A percentile compares a stretch with the other conserved stretches of the same genome.
Conservation (phyloP, 2,329 filamentous ascomycete species). For the Aspergillus sp. region DNA sequence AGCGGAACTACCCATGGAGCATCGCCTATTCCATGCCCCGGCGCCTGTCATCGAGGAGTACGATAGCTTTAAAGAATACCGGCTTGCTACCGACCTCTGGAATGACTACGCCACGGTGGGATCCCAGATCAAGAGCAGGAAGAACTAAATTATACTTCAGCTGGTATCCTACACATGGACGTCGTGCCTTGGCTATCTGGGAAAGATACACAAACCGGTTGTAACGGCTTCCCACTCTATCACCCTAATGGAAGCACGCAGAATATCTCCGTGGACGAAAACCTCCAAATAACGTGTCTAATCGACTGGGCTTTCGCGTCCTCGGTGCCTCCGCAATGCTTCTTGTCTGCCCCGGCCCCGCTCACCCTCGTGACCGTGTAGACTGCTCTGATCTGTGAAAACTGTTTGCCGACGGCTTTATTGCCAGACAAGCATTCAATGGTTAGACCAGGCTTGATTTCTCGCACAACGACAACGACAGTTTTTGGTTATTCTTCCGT, state of each 20-base stretch:
- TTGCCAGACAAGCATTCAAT: not conserved
- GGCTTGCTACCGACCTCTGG: too few relatives aligned
- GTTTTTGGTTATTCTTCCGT: not conserved
- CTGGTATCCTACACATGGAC: too few relatives aligned
- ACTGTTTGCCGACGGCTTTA: slow-evolving; percentile 19
- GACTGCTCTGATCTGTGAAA: slow-evolving; percentile 1
- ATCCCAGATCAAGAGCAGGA: too few relatives aligned
- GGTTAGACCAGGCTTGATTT: not conserved
- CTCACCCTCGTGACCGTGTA: slow-evolving; percentile 28
- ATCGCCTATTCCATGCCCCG: too few relatives aligned
- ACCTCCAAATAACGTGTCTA: slow-evolving; percentile 38
- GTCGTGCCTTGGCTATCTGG: too few relatives aligned
- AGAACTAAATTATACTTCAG: too few relatives aligned
- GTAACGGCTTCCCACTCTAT: too few relatives aligned
- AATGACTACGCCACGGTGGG: too few relatives aligned
- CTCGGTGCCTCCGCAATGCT: slow-evolving; percentile 27
- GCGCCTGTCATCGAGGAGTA: too few relatives aligned
- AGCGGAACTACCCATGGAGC: too few relatives aligned
- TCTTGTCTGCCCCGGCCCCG: slow-evolving; percentile 27
- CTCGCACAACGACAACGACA: not conserved
- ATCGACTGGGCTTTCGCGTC: slow-evolving; percentile 37
- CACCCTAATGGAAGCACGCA: slow-evolving; percentile 32
- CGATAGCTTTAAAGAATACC: too few relatives aligned
- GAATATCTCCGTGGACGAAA: slow-evolving; percentile 43
- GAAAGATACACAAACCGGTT: too few relatives aligned